Evolutionary conservation across 495 filamentous ascomycete species (phyloP).

Genomic region (Extremus antarcticus): DNA sequence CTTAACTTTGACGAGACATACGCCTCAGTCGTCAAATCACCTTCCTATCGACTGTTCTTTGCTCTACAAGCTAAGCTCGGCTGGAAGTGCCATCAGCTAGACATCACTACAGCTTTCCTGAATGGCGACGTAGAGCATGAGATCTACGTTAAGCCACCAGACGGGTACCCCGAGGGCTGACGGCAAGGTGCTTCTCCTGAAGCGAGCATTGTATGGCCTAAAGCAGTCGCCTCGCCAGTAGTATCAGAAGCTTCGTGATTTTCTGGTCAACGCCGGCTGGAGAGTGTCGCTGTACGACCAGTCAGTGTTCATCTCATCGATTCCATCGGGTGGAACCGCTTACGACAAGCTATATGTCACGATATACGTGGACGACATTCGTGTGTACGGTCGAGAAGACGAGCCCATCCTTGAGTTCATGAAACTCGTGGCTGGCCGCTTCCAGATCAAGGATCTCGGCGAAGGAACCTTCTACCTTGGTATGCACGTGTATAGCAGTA

Average conservation of each 20-base stretch:
- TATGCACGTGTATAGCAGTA: constrained; percentile 19
- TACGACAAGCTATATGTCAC: constrained; percentile 23
- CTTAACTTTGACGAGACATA: constrained; percentile 35
- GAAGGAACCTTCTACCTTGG: constrained; percentile 29
- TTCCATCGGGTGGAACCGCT: no score
- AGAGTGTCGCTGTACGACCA: constrained; percentile 7
- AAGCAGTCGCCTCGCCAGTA: constrained; percentile 33
- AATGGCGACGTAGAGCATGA: constrained; percentile 18
- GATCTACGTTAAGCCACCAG: constrained; percentile 23
- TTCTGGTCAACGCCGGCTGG: constrained; percentile 25
- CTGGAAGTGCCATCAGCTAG: constrained; percentile 25
- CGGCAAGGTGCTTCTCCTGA: constrained; percentile 8
- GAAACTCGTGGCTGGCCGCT: constrained; percentile 18
- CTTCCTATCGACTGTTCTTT: constrained; percentile 27
- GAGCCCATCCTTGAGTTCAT: constrained; percentile 25
- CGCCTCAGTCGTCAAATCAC: constrained; percentile 33
- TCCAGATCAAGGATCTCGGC: constrained; percentile 29
- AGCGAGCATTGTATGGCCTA: constrained; percentile 33
- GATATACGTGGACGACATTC: constrained; percentile 31
- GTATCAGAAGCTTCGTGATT: constrained; percentile 29
- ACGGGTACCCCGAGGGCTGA: constrained; percentile 5
- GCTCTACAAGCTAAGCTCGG: constrained; percentile 17
- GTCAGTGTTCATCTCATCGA: constrained; percentile 21
- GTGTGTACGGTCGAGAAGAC: constrained; percentile 22
- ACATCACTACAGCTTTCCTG: constrained; percentile 28